A percentile compares a stretch with the other conserved stretches of the same genome.
Conservation (phyloP, 768 basidiomycete genomes). For the Melanogaster broomeanus region DNA sequence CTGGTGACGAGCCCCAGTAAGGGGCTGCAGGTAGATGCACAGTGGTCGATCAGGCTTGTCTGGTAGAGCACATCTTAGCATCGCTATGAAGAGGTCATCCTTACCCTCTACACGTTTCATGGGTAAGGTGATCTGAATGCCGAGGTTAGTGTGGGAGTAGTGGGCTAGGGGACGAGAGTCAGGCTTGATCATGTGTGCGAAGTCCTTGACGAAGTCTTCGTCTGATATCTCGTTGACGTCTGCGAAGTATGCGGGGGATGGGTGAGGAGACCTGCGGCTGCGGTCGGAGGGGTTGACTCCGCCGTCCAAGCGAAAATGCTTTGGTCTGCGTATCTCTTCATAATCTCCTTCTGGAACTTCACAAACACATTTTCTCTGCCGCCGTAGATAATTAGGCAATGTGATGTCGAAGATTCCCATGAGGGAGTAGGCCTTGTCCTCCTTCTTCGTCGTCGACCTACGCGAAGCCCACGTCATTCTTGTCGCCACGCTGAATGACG, state of each 20-base stretch:
- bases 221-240: not conserved
- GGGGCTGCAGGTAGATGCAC: conserved; percentile 1
- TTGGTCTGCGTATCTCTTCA: conserved; percentile 1
- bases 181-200: not conserved
- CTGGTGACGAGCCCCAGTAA: not conserved
- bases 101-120: not conserved
- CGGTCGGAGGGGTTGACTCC: not conserved
- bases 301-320: conserved; percentile 4
- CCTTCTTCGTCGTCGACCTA: not conserved
- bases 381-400: conserved; percentile 2
- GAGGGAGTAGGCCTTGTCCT: conserved; percentile 5
- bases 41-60: not conserved
- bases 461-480: conserved; percentile 1
- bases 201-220: not conserved
- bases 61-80: not conserved
- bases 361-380: conserved; percentile 1
- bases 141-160: not conserved
- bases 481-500: not conserved
- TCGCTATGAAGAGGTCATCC: conserved; percentile 2
- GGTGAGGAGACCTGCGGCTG: not conserved
- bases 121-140: conserved; percentile 1
- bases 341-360: conserved; percentile 1
- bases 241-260: not conserved
- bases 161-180: not conserved
- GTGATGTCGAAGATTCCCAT: conserved; percentile 3